phyloP scores from a whole-genome alignment of 2,329 filamentous ascomycete species.

The Hyphodiscus sp. region DNA sequence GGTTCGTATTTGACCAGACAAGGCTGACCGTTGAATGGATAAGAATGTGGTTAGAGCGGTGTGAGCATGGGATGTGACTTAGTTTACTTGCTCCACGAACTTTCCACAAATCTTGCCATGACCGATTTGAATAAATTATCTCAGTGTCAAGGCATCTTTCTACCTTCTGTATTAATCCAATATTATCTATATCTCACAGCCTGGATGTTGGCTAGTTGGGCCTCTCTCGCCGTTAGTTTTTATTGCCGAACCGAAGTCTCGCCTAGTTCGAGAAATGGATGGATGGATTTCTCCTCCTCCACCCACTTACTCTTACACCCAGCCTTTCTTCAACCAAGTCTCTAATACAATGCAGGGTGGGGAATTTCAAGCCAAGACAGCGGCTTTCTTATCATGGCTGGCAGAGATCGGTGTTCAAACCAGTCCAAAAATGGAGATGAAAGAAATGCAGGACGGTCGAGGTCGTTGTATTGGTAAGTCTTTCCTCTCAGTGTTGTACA shows the following conservation, averaged over 20 bases:
- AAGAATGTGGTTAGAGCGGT: not conserved
- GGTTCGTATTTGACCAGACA: not conserved
- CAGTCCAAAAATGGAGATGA: conserved; percentile 50
- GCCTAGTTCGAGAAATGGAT: no score
- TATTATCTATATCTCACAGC: no score
- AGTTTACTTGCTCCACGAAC: no score
- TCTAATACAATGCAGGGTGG: conserved; percentile 22
- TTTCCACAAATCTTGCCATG: not conserved
- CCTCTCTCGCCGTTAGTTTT: no score
- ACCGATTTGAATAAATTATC: no score
- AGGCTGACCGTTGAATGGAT: not conserved
- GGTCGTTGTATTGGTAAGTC: conserved; percentile 58
- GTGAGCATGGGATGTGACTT: not conserved
- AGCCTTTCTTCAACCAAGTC: not conserved
- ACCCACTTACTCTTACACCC: not conserved
- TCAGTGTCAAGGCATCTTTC: no score
- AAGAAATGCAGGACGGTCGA: conserved; percentile 48
- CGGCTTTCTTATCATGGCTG: conserved; percentile 53
- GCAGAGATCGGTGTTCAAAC: conserved; percentile 43
- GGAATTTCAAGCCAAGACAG: conserved; percentile 39
- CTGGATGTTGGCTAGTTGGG: no score
- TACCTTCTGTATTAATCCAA: no score
- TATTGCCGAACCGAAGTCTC: no score
- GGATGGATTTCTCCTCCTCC: not conserved
- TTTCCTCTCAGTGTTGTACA: conserved; percentile 2